A percentile compares a stretch with the other conserved stretches of the same genome.
Conservation (phyloP, 1,139 yeast species). For the Suhomyces ambrosiae region DNA sequence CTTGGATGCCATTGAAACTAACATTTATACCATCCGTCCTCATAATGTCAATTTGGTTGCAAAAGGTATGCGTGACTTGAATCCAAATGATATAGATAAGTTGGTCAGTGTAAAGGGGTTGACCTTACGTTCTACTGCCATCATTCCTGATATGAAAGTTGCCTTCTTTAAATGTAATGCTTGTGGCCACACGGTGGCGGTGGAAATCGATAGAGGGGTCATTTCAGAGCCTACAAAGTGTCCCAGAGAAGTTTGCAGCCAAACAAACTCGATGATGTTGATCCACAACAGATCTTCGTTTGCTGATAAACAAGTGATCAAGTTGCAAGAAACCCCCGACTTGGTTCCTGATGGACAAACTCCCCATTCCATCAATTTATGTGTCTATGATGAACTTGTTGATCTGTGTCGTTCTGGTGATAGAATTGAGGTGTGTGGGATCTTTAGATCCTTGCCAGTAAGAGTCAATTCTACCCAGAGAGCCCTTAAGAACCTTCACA, state of each 20-base stretch:
- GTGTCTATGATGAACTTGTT: constrained; percentile 94
- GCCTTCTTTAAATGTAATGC: constrained; percentile 96
- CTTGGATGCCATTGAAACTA: constrained; percentile 74
- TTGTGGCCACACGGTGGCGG: constrained; percentile 90
- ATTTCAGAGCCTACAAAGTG: constrained; percentile 92
- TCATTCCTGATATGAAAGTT: constrained; percentile 96
- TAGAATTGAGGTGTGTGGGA: constrained; percentile 91
- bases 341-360: constrained; percentile 99
- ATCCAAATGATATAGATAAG: constrained; percentile 95
- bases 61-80: constrained; percentile 89
- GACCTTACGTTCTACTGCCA: constrained; percentile 83
- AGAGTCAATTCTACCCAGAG: constrained; percentile 85
- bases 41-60: constrained; percentile 65
- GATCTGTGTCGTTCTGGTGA: constrained; percentile 97
- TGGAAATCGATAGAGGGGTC: constrained; percentile 91
- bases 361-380: constrained; percentile 91
- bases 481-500: constrained; percentile 78
- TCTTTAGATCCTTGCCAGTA: constrained; percentile 90
- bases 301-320: constrained; percentile 92
- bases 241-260: constrained; percentile 87
- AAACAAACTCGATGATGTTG: constrained; percentile 83
- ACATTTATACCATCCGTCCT: constrained; percentile 85
- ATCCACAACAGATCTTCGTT: constrained; percentile 90
- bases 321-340: constrained; percentile 96
- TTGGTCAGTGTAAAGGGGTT: constrained; percentile 89